Base-by-base conservation (phyloP, 441 rosid species). In the Erodium texanum region DNA sequence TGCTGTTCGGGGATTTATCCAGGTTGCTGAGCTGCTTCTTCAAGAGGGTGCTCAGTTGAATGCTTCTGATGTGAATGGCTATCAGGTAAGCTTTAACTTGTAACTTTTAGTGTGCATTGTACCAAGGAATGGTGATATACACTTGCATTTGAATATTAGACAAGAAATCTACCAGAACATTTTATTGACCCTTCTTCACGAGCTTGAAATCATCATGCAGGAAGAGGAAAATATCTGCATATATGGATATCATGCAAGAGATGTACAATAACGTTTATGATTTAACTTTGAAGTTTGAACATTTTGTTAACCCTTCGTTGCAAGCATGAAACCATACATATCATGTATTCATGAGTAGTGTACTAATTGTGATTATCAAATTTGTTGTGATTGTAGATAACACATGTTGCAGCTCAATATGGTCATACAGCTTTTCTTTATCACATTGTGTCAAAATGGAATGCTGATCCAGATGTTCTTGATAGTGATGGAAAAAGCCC, bases 371-470 rank as follows among this genome's bases (percentile, higher is more conserved):
- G 18, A 66, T 16, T 1, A 8, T 68, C 41, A 56, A 18, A 56
- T 54, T 76, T 75, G 23, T 70, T 74, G 68, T 86, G 74, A 64
- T 75, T 72, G 76, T 86, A 93, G 99, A 62, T 90, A 70, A 86
- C 96, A 65, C 97, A 93, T 78, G 92, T 93, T 78, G 99, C 97
- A 22, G 97, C 97, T 65, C 97, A 93, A 77, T 88, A 91, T 82
- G 97, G 99, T 72, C 99, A 91, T 84, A 89, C 97, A 27, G 84
- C 99, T 83, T 91, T 88, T 76, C 89, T 93, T 62, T 88, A 89
- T 79, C 89, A 88, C 71, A 68, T 91, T 52, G 86, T 93, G 77
- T 93, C 96, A 66, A 89, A 89, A 80, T 91, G 99, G 97, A 89
- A 91, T 86, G 96, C 92, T 62, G 95, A 91, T 59, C 91, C 95